Evolutionary conservation across 148 eudicot species (phyloP).

Genomic region (Simmondsia chinensis): DNA sequence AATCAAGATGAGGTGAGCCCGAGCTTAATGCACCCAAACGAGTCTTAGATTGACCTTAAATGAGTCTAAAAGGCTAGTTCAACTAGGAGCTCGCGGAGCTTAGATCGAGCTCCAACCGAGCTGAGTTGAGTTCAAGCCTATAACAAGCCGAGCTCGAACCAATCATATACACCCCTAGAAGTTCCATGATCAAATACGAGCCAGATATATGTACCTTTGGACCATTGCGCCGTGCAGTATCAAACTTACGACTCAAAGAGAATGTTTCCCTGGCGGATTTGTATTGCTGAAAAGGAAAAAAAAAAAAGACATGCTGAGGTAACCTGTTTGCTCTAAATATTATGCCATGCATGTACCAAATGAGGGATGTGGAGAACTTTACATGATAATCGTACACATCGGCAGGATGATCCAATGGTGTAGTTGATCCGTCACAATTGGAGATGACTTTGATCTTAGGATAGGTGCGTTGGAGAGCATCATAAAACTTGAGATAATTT

Average conservation of each 20-base stretch:
- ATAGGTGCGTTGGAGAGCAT: slow-evolving; percentile 53
- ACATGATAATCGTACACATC: slow-evolving; percentile 89
- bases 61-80: no score
- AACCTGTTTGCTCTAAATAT: no score
- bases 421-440: slow-evolving; percentile 64
- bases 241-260: slow-evolving; percentile 34
- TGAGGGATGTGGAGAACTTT: slow-evolving; percentile 15
- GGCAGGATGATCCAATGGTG: slow-evolving; percentile 75
- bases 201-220: slow-evolving; percentile 31
- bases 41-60: no score
- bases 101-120: no score
- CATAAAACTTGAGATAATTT: slow-evolving; percentile 72
- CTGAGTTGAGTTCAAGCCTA: no score
- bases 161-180: no score
- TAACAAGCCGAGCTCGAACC: no score
- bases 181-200: not conserved
- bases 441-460: slow-evolving; percentile 80
- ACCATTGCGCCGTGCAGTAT: slow-evolving; percentile 32
- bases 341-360: no score
- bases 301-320: no score
- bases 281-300: slow-evolving; percentile 36
- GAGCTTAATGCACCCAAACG: no score
- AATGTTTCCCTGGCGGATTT: slow-evolving; percentile 23
- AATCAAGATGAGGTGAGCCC: no score
- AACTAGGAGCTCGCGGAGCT: no score